Percentiles rank a stretch among this genome's conserved stretches.
phyloP scores from a whole-genome alignment of 2,329 filamentous ascomycete species.

The Aspergillus spinulosporus region DNA sequence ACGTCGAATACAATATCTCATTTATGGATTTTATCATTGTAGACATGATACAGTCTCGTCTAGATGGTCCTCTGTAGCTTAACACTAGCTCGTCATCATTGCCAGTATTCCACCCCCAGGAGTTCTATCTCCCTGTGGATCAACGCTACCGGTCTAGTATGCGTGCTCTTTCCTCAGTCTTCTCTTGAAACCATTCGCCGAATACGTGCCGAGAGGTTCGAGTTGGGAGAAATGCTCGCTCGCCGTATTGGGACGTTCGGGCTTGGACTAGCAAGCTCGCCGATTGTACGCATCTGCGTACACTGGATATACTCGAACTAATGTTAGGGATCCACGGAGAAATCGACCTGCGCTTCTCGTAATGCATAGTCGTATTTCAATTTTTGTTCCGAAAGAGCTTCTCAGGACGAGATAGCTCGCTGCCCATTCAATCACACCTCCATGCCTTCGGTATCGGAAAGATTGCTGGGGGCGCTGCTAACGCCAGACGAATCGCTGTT shows the following conservation, averaged over 20 bases:
- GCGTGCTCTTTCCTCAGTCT: not conserved
- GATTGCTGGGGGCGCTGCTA: constrained; percentile 42
- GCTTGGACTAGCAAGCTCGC: not conserved
- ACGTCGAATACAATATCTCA: not conserved
- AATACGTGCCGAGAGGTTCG: not conserved
- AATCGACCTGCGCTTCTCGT: not conserved
- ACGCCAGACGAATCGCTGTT: constrained; percentile 40
- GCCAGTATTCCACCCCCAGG: not conserved
- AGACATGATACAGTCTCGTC: not conserved
- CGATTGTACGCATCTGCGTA: not conserved
- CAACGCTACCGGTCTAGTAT: not conserved
- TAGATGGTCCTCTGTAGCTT: not conserved
- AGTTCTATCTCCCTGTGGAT: not conserved
- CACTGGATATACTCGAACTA: not conserved
- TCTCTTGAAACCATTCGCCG: not conserved
- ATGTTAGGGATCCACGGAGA: not conserved
- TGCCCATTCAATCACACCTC: constrained; percentile 29
- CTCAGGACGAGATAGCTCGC: not conserved
- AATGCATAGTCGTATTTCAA: not conserved
- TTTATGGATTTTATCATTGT: not conserved
- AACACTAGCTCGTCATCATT: not conserved
- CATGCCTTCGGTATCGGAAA: constrained; percentile 41
- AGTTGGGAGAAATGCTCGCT: not conserved
- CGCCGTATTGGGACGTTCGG: not conserved
- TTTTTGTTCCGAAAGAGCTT: not conserved